Evolutionary conservation across 2,329 filamentous ascomycete species (phyloP).

Genomic region (Aureobasidium sp.): DNA sequence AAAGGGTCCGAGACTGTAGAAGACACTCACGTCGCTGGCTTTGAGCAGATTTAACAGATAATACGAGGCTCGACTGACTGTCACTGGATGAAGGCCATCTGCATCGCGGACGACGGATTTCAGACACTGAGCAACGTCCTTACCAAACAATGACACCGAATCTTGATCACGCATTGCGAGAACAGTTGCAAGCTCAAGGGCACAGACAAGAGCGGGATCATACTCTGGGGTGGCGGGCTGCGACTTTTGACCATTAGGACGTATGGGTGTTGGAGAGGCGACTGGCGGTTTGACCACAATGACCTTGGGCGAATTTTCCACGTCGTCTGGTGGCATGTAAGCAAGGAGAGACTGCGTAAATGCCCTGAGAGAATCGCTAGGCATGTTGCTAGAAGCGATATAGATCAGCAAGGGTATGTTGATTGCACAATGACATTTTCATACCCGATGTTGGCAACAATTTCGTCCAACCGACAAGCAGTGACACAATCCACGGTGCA

Average conservation of each 20-base stretch:
- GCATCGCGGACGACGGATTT: constrained; percentile 76
- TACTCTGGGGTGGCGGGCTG: constrained; percentile 58
- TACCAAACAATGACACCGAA: constrained; percentile 66
- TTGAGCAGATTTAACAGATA: constrained; percentile 79
- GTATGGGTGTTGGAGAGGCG: constrained; percentile 52
- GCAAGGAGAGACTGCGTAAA: constrained; percentile 69
- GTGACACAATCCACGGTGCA: constrained; percentile 92
- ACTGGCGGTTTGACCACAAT: constrained; percentile 87
- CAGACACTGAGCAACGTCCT: constrained; percentile 71
- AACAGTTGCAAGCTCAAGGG: constrained; percentile 84
- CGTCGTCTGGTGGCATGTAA: constrained; percentile 72
- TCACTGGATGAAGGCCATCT: constrained; percentile 70
- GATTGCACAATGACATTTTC: constrained; percentile 23
- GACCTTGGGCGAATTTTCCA: constrained; percentile 61
- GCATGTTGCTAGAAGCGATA: constrained; percentile 49
- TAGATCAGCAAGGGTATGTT: background rate
- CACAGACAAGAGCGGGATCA: constrained; percentile 78
- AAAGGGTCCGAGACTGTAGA: background rate
- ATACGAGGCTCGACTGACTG: constrained; percentile 75
- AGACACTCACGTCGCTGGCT: constrained; percentile 67
- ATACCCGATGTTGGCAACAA: constrained; percentile 77
- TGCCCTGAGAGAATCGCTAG: constrained; percentile 50
- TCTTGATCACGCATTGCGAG: constrained; percentile 69
- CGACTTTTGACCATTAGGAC: constrained; percentile 53
- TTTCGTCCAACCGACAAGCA: constrained; percentile 74